Evolutionary conservation across 805 yeast species (phyloP).

Genomic region (Schwanniomyces vanrijiae): DNA sequence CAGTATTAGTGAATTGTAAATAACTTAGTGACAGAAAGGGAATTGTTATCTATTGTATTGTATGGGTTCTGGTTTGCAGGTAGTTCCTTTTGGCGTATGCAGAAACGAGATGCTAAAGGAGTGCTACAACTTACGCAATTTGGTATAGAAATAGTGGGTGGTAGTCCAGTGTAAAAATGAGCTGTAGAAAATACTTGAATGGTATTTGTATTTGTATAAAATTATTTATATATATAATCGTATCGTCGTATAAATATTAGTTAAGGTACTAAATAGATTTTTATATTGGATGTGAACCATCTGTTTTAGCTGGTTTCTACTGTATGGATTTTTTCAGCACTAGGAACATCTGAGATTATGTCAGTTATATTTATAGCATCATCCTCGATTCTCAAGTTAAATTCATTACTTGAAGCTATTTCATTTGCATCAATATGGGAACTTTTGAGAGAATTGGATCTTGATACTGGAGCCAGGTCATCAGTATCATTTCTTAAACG

Average conservation of each 20-base stretch:
- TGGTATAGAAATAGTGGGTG: neutral
- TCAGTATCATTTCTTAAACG: slow-evolving; percentile 24
- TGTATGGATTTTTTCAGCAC: neutral
- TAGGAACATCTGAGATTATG: neutral
- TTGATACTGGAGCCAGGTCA: neutral
- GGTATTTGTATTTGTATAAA: neutral
- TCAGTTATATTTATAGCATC: neutral
- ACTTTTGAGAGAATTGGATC: neutral
- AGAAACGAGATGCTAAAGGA: neutral
- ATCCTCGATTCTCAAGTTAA: neutral
- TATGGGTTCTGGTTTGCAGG: neutral
- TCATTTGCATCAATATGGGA: neutral
- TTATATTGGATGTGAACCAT: neutral
- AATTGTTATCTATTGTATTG: neutral
- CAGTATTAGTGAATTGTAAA: neutral
- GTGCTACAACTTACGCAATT: neutral
- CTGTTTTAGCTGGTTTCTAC: neutral
- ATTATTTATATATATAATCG: neutral
- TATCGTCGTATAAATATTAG: neutral
- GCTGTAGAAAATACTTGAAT: no score
- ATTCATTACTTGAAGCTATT: neutral
- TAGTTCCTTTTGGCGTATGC: neutral
- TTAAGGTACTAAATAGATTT: neutral
- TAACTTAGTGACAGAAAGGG: neutral
- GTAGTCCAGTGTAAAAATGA: no score